A percentile compares a stretch with the other conserved stretches of the same genome.
phyloP scores from a whole-genome alignment of 768 basidiomycete species.

The Amanita brunnescens region DNA sequence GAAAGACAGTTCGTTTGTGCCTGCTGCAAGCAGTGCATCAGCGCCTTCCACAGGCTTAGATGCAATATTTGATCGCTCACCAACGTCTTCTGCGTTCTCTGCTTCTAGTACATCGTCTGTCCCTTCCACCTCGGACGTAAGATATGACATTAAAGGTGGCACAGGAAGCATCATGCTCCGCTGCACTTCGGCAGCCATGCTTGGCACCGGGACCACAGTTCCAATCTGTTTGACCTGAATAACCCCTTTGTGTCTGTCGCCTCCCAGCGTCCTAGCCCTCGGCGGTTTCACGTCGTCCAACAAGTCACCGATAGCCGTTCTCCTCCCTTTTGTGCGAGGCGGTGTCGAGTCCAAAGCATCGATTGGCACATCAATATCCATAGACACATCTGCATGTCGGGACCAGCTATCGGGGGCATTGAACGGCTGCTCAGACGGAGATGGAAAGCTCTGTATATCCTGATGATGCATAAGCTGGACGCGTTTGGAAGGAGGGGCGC shows the following conservation, averaged over 20 bases:
- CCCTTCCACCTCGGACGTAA: conserved; percentile 55
- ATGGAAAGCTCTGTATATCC: conserved; percentile 31
- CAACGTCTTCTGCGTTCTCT: conserved; percentile 61
- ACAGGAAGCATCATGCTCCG: conserved; percentile 36
- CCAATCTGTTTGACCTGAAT: conserved; percentile 49
- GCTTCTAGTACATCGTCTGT: conserved; percentile 67
- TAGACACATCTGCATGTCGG: conserved; percentile 31
- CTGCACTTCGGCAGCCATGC: conserved; percentile 11
- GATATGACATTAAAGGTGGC: conserved; percentile 51
- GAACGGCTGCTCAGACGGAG: conserved; percentile 42
- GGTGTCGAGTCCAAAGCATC: conserved; percentile 38
- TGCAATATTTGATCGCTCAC: conserved; percentile 24
- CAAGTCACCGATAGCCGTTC: conserved; percentile 33
- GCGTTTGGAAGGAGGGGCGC: conserved; percentile 26
- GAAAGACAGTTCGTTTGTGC: conserved; percentile 61
- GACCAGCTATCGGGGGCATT: conserved; percentile 28
- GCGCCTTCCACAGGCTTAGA: conserved; percentile 2
- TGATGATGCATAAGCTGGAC: conserved; percentile 24
- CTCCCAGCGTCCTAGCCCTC: conserved; percentile 56
- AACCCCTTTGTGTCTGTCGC: conserved; percentile 45
- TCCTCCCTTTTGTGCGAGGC: conserved; percentile 18
- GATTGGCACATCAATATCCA: conserved; percentile 49
- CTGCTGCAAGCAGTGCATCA: conserved; percentile 21
- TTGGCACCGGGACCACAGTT: conserved; percentile 13
- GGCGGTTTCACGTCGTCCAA: conserved; percentile 30